Conservation (phyloP, 2,329 filamentous ascomycete species). For the Aspergillus sp. region DNA sequence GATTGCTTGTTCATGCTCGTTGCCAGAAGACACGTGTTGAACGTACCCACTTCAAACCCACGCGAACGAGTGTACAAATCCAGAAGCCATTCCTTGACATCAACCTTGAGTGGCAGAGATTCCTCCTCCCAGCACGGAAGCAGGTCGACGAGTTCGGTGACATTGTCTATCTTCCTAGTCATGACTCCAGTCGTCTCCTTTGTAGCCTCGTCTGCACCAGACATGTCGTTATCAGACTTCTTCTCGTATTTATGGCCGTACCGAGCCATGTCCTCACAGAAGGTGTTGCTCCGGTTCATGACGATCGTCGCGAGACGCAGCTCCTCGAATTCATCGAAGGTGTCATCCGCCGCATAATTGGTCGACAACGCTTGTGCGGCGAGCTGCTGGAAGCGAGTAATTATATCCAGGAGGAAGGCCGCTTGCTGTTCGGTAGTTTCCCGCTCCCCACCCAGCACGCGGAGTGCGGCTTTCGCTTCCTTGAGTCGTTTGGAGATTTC, state of each 20-base stretch:
- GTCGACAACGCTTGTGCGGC: conserved; percentile 32
- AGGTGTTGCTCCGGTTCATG: conserved; percentile 23
- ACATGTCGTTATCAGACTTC: too few relatives aligned
- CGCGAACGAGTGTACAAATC: conserved; percentile 44
- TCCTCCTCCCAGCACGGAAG: too few relatives aligned
- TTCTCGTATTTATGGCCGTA: too few relatives aligned
- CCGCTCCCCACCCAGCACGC: conserved; percentile 32
- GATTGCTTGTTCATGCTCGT: conserved; percentile 54
- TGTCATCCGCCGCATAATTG: conserved; percentile 33
- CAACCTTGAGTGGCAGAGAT: not conserved
- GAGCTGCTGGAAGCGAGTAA: conserved; percentile 37
- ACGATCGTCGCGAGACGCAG: conserved; percentile 35
- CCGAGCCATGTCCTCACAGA: conserved; percentile 18
- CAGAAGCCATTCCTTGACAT: conserved; percentile 48
- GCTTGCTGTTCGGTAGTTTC: conserved; percentile 31
- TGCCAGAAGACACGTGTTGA: conserved; percentile 30
- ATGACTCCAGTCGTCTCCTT: too few relatives aligned
- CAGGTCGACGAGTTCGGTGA: too few relatives aligned
- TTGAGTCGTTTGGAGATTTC: conserved; percentile 37
- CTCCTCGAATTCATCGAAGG: conserved; percentile 30
- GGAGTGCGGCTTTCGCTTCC: conserved; percentile 23
- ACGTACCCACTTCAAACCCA: conserved; percentile 55
- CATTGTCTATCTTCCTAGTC: too few relatives aligned
- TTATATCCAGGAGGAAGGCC: conserved; percentile 36
- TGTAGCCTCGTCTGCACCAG: too few relatives aligned